Evolutionary conservation across 176 grass and related monocot species (phyloP).

Genomic region (Microstegium vimineum): DNA sequence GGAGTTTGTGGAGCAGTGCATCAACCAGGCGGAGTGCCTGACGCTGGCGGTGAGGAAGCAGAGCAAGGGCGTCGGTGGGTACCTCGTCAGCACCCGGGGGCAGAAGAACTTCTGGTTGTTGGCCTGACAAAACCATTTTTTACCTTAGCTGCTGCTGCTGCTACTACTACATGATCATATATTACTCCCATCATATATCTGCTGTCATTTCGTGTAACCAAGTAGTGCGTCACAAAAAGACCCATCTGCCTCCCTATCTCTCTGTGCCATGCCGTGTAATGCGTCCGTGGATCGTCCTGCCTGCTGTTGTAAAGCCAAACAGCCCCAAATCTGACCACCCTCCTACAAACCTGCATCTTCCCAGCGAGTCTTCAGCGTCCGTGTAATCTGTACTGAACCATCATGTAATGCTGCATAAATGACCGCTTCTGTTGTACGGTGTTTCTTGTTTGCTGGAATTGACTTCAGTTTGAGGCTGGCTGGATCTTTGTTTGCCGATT

Average conservation of each 20-base stretch:
- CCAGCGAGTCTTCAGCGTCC: background rate
- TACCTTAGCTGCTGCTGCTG: background rate
- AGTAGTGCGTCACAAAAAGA: background rate
- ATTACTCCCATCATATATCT: conserved; percentile 29
- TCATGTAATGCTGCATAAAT: conserved; percentile 22
- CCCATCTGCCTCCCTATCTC: background rate
- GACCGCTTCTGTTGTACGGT: background rate
- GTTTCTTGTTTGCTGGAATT: background rate
- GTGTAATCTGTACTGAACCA: conserved; percentile 9
- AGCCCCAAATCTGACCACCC: conserved; percentile 31
- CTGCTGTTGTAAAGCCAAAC: conserved; percentile 39
- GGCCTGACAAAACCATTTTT: conserved; percentile 50
- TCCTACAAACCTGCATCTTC: conserved; percentile 8
- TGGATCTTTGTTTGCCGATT: background rate
- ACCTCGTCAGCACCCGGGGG: conserved; percentile 85
- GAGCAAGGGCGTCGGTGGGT: conserved; percentile 81
- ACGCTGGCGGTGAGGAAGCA: conserved; percentile 80
- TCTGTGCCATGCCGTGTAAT: background rate
- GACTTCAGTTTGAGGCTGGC: background rate
- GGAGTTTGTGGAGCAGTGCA: conserved; percentile 86
- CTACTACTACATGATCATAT: conserved; percentile 1
- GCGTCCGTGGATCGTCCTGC: conserved; percentile 3
- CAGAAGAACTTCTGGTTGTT: conserved; percentile 99
- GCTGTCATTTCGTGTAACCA: background rate
- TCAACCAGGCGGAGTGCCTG: conserved; percentile 74